A percentile compares a stretch with the other conserved stretches of the same genome.
These are phyloP conservation scores for Magnusiomyces tetraspermus DNA, from an alignment of 1,139 yeast genomes.

Conservation along the genomic window DNA sequence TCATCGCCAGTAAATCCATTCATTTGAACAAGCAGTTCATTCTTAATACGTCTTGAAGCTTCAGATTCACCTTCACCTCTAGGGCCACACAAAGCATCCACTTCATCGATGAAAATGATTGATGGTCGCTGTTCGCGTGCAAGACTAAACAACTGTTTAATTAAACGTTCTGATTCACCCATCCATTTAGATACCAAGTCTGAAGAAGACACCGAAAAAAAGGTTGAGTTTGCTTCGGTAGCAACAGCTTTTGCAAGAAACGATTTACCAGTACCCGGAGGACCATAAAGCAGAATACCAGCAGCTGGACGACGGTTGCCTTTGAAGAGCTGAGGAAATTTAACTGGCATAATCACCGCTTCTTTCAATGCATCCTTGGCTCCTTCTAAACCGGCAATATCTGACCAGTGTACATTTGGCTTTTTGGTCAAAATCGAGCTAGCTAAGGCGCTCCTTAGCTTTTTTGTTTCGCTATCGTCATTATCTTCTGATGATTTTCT, in stretches of 20 bases:
- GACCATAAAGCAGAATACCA: constrained; percentile 90
- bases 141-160: constrained; percentile 87
- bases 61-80: constrained; percentile 98
- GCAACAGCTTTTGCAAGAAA: constrained; percentile 97
- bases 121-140: constrained; percentile 95
- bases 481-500: constrained; percentile 39
- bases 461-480: constrained; percentile 77
- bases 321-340: constrained; percentile 86
- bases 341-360: constrained; percentile 91
- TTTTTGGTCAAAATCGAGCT: constrained; percentile 88
- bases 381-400: constrained; percentile 88
- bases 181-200: constrained; percentile 97
- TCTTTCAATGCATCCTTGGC: constrained; percentile 97
- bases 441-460: constrained; percentile 80
- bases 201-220: constrained; percentile 88
- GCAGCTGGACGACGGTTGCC: constrained; percentile 91
- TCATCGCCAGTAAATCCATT: constrained; percentile 93
- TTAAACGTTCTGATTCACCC: constrained; percentile 96
- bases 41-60: constrained; percentile 91
- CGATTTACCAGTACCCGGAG: constrained; percentile 99
- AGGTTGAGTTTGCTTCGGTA: constrained; percentile 94
- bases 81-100: constrained; percentile 95
- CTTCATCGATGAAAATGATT: constrained; percentile 93
- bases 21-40: constrained; percentile 95
- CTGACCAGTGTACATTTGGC: constrained; percentile 92